Evolutionary conservation across 331 rosid genomes (phyloP).

Genomic region (Rosa hybrid): DNA sequence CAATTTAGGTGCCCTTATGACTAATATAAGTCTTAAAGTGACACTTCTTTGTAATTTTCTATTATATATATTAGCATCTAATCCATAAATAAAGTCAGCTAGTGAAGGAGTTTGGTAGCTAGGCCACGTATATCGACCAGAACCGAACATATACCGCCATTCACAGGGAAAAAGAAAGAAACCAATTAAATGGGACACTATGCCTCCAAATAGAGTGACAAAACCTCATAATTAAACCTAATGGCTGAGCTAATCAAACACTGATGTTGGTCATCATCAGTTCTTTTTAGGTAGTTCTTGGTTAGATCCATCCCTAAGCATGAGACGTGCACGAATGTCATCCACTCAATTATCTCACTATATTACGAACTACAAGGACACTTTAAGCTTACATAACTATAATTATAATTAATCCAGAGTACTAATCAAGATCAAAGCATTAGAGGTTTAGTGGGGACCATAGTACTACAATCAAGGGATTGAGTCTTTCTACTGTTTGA

Average conservation of each 20-base stretch:
- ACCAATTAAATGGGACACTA: neutral
- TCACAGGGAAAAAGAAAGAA: neutral
- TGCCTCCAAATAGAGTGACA: conserved; percentile 13
- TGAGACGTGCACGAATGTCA: conserved; percentile 44
- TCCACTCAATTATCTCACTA: conserved; percentile 37
- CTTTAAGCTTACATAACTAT: conserved; percentile 16
- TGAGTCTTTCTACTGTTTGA: neutral
- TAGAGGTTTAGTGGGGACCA: conserved; percentile 21
- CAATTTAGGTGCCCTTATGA: too few species aligned
- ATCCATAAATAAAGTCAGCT: neutral
- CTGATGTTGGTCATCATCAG: conserved; percentile 23
- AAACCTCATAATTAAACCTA: conserved; percentile 21
- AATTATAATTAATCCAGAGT: neutral
- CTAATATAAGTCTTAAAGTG: too few species aligned
- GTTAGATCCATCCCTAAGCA: conserved; percentile 38
- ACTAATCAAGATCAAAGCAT: conserved; percentile 5
- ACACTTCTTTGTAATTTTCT: too few species aligned
- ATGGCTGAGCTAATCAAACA: conserved; percentile 29
- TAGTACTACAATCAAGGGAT: neutral
- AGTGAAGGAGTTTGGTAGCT: neutral
- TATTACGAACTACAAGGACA: conserved; percentile 32
- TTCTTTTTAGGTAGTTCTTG: conserved; percentile 42
- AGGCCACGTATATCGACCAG: neutral
- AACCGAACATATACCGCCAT: conserved; percentile 12
- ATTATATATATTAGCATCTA: neutral